These are phyloP conservation scores for Allium cepa DNA, from an alignment of 106 monocot genomes.

Conservation along the genomic window DNA sequence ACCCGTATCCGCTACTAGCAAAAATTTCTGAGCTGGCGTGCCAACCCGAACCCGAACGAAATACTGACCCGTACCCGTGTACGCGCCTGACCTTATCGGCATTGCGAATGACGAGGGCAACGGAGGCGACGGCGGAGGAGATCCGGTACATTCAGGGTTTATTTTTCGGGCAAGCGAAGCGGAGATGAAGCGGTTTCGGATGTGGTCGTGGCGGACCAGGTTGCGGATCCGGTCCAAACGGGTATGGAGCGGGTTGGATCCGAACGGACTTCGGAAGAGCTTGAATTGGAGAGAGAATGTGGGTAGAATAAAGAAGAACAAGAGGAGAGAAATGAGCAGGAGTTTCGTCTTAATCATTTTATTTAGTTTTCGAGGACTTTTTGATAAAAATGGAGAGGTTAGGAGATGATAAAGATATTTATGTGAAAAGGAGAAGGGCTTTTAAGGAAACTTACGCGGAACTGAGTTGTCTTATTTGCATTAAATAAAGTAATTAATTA, in stretches of 20 bases:
- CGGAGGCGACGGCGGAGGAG: background rate
- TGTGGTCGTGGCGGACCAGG: background rate
- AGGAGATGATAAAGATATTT: background rate
- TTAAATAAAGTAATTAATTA: no score
- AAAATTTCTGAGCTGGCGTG: conserved; percentile 68
- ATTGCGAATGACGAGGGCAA: conserved; percentile 34
- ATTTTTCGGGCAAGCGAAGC: background rate
- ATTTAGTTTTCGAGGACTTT: background rate
- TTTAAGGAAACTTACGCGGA: background rate
- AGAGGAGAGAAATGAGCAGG: conserved; percentile 2
- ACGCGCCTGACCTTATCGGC: conserved; percentile 72
- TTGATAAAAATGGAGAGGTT: background rate
- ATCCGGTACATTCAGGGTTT: background rate
- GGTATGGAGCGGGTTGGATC: background rate
- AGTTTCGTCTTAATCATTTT: background rate
- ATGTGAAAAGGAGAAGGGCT: background rate
- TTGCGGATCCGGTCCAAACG: conserved; percentile 4
- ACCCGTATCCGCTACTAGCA: conserved; percentile 80
- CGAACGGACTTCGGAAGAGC: background rate
- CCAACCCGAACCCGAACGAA: conserved; percentile 79
- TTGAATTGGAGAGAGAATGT: background rate
- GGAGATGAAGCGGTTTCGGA: conserved; percentile 1
- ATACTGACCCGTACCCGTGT: conserved; percentile 70
- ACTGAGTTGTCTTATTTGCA: no score
- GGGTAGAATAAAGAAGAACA: conserved; percentile 7